Evolutionary conservation across 2,329 filamentous ascomycete species (phyloP), one percentile per base, ranked within the genome.

Genomic region (Fusarium sp.): DNA sequence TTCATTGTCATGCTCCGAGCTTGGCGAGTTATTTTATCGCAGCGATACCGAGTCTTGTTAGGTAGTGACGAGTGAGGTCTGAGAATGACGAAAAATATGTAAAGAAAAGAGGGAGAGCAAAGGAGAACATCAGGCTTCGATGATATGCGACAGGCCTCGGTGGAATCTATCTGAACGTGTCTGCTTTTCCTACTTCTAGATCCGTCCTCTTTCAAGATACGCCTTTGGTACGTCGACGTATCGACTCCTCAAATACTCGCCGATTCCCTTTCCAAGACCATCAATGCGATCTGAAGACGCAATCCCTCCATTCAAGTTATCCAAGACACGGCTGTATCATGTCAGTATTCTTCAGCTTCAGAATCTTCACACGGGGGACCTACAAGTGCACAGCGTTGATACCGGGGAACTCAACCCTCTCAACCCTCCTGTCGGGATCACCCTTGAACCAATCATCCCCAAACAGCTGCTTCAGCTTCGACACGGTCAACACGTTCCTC

Each of bases 281-380:
- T 87, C 85, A 51, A 86, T 85, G 3, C 81, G 81, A 54, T 79
- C 81, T 41, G 82, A 84, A 9, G 83, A 82, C 59, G 84, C 82
- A 74, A 83, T 85, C 0, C 84, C 84, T 0, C 84, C 79, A 58
- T 86, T 84, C 13, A 87, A 77, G 70, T 86, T 85, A 70, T 87
- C 85, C 62, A 86, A 81, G 28, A 87, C 73, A 41, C 78, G 78
- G 31, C 78, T 79, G 4, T 3, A 20, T 6, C 2, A 22, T 4
- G 7, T 78, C 62, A 79, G 65, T 15, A 63, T 31, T 31, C 8
- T 17, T 31, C 15, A 22, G 6, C 8, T 17, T 31, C 6, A 33
- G 33, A 33, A 14, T 33, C 33, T 33, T 33, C 33, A 33, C 12
- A 33, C 31, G 33, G 33, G 33, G 12, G 1, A 73, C 70, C 76